These are phyloP conservation scores for Beauveria rudraprayagi DNA, from an alignment of 2,329 filamentous ascomycete species.

Conservation along the genomic window DNA sequence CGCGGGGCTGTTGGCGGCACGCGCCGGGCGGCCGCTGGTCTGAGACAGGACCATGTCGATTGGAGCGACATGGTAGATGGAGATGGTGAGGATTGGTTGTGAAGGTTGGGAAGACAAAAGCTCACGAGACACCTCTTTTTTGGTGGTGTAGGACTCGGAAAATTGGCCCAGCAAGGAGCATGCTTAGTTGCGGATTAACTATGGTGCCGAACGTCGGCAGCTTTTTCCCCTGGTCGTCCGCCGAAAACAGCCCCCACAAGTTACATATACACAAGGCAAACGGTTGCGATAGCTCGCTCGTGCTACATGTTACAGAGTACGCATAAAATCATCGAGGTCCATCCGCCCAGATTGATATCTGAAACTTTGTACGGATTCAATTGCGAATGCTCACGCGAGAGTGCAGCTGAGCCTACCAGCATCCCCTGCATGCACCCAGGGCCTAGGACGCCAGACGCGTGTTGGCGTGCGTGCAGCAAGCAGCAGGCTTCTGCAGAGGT, in stretches of 20 bases:
- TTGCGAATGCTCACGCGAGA: constrained; percentile 2
- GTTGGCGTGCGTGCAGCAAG: constrained; percentile 1
- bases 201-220: not conserved
- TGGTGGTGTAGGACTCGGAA: not conserved
- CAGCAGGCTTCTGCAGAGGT: constrained; percentile 3
- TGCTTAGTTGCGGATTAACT: constrained; percentile 2
- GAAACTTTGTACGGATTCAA: not conserved
- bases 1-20: constrained; percentile 20
- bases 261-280: too few relatives aligned
- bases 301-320: too few relatives aligned
- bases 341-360: not conserved
- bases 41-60: constrained; percentile 18
- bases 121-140: not conserved
- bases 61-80: constrained; percentile 21
- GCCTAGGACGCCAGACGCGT: not conserved
- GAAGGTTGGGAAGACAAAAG: not conserved
- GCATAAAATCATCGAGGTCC: not conserved
- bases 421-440: not conserved
- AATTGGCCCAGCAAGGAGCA: not conserved
- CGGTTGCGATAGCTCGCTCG: too few relatives aligned
- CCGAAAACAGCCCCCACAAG: too few relatives aligned
- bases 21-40: constrained; percentile 20
- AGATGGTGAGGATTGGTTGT: not conserved
- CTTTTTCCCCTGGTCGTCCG: too few relatives aligned
- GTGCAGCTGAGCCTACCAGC: not conserved